phyloP scores from a whole-genome alignment of 202 grass and related monocot genomes.

The Zizania palustris region DNA sequence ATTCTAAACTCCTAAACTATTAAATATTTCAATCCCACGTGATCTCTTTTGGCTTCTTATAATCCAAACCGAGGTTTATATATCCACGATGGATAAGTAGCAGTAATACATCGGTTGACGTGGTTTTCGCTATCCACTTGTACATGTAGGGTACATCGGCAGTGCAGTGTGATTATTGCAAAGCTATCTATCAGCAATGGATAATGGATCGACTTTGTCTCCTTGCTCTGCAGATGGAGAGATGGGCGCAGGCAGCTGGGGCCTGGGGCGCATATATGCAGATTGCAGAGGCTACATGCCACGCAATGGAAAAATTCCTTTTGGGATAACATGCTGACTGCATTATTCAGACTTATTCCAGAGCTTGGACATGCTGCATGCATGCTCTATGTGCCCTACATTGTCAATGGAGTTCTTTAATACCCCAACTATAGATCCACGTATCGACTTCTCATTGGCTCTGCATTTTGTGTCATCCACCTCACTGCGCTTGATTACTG shows the following conservation, averaged over 20 bases:
- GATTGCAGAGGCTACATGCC: neutral
- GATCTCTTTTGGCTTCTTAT: too few species aligned
- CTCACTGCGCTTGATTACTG: neutral
- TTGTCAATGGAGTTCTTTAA: conserved; percentile 29
- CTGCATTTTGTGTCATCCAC: conserved; percentile 16
- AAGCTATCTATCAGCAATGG: neutral
- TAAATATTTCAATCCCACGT: too few species aligned
- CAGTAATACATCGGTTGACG: neutral
- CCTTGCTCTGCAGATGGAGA: conserved; percentile 7
- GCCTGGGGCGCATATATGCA: neutral
- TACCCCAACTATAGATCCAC: conserved; percentile 26
- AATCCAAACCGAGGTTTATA: neutral
- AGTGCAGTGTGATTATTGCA: neutral
- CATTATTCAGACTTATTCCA: conserved; percentile 39
- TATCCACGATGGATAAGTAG: neutral
- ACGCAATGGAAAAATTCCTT: neutral
- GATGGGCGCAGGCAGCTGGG: neutral
- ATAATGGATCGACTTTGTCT: conserved; percentile 17
- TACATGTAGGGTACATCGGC: neutral
- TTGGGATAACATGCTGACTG: conserved; percentile 24
- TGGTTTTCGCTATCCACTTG: neutral
- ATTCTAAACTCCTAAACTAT: too few species aligned
- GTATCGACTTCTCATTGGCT: conserved; percentile 35
- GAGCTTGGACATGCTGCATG: conserved; percentile 31
- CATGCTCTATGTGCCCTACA: conserved; percentile 5